These are phyloP conservation scores for Fonsecaea pugnacius DNA, from an alignment of 2,329 filamentous ascomycete species.

Conservation along the genomic window DNA sequence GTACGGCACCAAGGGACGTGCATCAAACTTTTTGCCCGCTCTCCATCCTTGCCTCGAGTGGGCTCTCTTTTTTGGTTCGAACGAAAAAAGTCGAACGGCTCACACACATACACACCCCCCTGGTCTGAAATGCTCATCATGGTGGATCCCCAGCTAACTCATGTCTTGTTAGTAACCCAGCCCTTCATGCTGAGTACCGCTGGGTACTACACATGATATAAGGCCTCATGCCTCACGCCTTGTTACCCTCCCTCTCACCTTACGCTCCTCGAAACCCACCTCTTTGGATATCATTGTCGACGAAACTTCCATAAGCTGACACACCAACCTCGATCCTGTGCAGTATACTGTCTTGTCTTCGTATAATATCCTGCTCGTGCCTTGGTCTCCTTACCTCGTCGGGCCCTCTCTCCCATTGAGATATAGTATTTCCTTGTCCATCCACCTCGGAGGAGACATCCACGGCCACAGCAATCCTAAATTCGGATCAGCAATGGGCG, in stretches of 20 bases:
- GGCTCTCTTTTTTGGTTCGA: conserved; percentile 2
- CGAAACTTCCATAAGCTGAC: conserved; percentile 27
- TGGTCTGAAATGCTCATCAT: conserved; percentile 12
- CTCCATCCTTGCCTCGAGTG: conserved; percentile 4
- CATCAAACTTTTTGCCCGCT: conserved; percentile 22
- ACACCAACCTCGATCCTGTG: neutral
- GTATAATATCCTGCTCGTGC: conserved; percentile 3
- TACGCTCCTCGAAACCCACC: conserved; percentile 10
- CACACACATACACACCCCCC: neutral
- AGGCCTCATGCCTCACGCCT: conserved; percentile 28
- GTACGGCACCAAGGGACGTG: conserved; percentile 16
- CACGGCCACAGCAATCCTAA: neutral
- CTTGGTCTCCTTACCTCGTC: conserved; percentile 3
- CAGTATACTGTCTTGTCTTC: neutral
- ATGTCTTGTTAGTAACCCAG: conserved; percentile 30
- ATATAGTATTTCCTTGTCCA: neutral
- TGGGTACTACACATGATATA: conserved; percentile 24
- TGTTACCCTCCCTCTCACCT: conserved; percentile 18
- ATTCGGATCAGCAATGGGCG: conserved; percentile 22
- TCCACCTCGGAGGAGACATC: neutral
- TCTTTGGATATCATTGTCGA: neutral
- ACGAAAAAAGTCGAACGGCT: neutral
- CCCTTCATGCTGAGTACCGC: conserved; percentile 3
- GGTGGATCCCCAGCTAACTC: conserved; percentile 10
- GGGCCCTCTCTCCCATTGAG: neutral